A percentile compares a stretch with the other conserved stretches of the same genome.
phyloP scores from a whole-genome alignment of 305 asterid genomes.

The Salvia sclarea region DNA sequence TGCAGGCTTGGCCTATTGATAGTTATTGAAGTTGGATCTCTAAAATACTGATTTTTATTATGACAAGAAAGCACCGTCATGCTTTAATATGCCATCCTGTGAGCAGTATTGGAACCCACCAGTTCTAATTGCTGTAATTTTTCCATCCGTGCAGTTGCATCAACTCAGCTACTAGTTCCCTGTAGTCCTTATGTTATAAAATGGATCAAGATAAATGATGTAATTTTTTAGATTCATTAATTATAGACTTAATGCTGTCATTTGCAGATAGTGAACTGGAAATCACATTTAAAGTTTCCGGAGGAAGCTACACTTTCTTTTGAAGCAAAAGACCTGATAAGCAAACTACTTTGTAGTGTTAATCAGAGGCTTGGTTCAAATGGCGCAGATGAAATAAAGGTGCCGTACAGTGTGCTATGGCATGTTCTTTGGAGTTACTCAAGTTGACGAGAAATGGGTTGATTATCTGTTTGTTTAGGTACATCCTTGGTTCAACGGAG shows the following conservation, averaged over 20 bases:
- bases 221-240: not conserved
- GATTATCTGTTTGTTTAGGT: conserved; percentile 52
- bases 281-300: conserved; percentile 83
- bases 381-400: conserved; percentile 95
- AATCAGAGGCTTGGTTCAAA: conserved; percentile 88
- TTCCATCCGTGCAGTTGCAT: conserved; percentile 6
- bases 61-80: not conserved
- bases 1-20: not conserved
- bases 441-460: conserved; percentile 35
- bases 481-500: conserved; percentile 84
- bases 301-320: conserved; percentile 83
- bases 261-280: conserved; percentile 98
- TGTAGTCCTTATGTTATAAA: not conserved
- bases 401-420: conserved; percentile 55
- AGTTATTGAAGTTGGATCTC: conserved; percentile 15
- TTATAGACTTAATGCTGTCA: conserved; percentile 18
- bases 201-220: conserved; percentile 19
- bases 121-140: not conserved
- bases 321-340: conserved; percentile 83
- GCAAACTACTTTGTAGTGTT: conserved; percentile 87
- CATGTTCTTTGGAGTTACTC: conserved; percentile 36
- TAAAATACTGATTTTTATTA: conserved; percentile 6
- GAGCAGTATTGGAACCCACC: conserved; percentile 16
- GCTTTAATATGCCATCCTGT: conserved; percentile 9
- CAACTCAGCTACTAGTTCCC: conserved; percentile 23